phyloP scores from a whole-genome alignment of 192 early-diverging fungal genomes.

The Backusella circina region DNA sequence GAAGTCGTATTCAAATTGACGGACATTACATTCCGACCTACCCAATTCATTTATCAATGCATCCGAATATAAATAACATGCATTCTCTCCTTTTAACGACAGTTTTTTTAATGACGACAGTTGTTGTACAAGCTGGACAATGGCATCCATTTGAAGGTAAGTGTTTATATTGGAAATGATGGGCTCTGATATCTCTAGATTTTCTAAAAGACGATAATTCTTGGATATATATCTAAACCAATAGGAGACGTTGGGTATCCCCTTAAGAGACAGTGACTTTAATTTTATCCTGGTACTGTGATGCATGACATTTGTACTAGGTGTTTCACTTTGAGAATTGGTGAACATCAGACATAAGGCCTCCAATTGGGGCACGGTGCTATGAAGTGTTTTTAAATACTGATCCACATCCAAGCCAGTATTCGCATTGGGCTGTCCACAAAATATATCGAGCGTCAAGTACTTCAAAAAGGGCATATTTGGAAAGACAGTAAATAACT shows the following conservation, averaged over 20 bases:
- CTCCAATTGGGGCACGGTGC: neutral
- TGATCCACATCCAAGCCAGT: neutral
- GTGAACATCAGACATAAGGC: neutral
- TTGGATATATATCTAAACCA: neutral
- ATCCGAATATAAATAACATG: neutral
- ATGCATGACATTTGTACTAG: neutral
- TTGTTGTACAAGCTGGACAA: neutral
- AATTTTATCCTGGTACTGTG: neutral
- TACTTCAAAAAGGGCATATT: neutral
- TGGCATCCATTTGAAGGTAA: neutral
- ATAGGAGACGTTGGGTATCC: neutral
- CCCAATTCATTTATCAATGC: neutral
- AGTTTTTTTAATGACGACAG: neutral
- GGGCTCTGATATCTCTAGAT: neutral
- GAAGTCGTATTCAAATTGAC: neutral
- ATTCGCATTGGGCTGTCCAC: neutral
- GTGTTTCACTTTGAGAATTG: neutral
- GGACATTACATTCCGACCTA: neutral
- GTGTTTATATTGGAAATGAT: neutral
- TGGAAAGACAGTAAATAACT: neutral
- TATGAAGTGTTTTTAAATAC: neutral
- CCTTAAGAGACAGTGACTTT: neutral
- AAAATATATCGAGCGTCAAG: neutral
- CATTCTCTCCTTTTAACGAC: neutral
- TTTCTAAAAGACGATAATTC: neutral